A percentile compares a stretch with the other conserved stretches of the same genome.
Evolutionary conservation across 2,329 filamentous ascomycete species (phyloP).

Genomic region (Diatrype stigma): DNA sequence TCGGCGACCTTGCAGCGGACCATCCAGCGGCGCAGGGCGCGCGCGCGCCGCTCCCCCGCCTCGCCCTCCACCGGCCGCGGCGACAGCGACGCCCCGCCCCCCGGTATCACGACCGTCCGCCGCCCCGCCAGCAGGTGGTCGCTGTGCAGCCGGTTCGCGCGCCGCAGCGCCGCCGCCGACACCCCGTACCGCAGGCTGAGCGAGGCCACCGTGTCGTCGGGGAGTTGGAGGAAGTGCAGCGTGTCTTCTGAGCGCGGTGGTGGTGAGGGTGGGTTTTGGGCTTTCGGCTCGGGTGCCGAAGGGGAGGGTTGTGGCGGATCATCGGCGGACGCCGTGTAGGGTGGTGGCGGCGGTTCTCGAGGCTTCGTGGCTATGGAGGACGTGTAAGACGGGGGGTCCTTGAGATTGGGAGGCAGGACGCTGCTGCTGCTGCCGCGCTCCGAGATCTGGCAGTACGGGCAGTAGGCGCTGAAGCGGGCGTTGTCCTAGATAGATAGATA

Average conservation of each 20-base stretch:
- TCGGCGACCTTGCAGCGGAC: slow-evolving; percentile 71
- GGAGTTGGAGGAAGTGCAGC: slow-evolving; percentile 69
- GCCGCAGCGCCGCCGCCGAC: slow-evolving; percentile 57
- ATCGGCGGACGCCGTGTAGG: slow-evolving; percentile 30
- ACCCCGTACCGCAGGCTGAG: slow-evolving; percentile 70
- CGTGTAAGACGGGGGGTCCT: slow-evolving; percentile 65
- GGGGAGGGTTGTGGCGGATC: slow-evolving; percentile 9
- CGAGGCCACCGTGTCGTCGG: slow-evolving; percentile 62
- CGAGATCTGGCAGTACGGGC: slow-evolving; percentile 77
- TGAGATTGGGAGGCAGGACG: slow-evolving; percentile 56
- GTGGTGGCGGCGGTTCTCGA: slow-evolving; percentile 30
- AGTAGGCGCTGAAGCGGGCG: slow-evolving; percentile 60
- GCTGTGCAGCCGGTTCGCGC: slow-evolving; percentile 64
- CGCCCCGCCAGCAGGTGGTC: slow-evolving; percentile 69
- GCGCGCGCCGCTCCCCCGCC: slow-evolving; percentile 63
- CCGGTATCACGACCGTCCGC: slow-evolving; percentile 67
- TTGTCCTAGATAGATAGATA: slow-evolving; percentile 51
- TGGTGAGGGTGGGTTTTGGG: slow-evolving; percentile 6
- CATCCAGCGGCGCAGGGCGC: slow-evolving; percentile 69
- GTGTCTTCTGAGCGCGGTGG: slow-evolving; percentile 49
- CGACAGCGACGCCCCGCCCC: slow-evolving; percentile 62
- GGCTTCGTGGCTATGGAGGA: slow-evolving; percentile 29
- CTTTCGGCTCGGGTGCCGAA: not conserved
- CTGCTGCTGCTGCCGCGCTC: slow-evolving; percentile 45
- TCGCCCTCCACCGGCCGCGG: slow-evolving; percentile 69